These are phyloP conservation scores for Suillus spraguei DNA, from an alignment of 768 basidiomycete species.

Conservation along the genomic window DNA sequence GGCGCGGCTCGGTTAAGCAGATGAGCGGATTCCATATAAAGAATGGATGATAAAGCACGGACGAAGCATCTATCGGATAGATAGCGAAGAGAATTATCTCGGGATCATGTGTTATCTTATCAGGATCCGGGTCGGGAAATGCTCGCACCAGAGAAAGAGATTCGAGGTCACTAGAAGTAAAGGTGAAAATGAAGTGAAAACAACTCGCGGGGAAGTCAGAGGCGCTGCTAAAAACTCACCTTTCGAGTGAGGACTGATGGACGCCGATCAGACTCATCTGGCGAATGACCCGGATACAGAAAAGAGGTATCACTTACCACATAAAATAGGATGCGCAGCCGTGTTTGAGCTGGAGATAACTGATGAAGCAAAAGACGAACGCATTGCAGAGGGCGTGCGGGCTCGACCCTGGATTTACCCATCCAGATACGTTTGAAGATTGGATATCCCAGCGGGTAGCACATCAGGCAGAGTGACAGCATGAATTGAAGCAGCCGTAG, in stretches of 20 bases:
- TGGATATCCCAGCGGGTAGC: neutral
- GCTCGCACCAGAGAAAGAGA: neutral
- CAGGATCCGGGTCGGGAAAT: neutral
- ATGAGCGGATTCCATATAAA: neutral
- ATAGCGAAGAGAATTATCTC: neutral
- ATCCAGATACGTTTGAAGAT: neutral
- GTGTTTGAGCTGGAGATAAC: neutral
- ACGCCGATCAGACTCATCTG: constrained; percentile 7
- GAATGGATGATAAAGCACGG: neutral
- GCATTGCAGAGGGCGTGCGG: constrained; percentile 10
- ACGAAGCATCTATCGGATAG: constrained; percentile 2
- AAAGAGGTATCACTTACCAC: constrained; percentile 10
- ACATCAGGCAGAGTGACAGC: neutral
- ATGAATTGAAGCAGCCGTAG: neutral
- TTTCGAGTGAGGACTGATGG: constrained; percentile 7
- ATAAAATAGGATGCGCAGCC: constrained; percentile 8
- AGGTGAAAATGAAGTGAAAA: neutral
- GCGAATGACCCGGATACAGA: constrained; percentile 1
- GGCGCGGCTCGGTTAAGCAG: constrained; percentile 7
- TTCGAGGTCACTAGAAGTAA: neutral
- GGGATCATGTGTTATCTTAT: neutral
- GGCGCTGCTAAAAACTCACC: constrained; percentile 2
- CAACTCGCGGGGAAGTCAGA: constrained; percentile 1
- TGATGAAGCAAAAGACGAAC: constrained; percentile 9
- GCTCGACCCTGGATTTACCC: constrained; percentile 3